Evolutionary conservation across 306 rosid genomes (phyloP), one percentile per base, ranked within the genome.

Genomic region (Gillenia trifoliata): DNA sequence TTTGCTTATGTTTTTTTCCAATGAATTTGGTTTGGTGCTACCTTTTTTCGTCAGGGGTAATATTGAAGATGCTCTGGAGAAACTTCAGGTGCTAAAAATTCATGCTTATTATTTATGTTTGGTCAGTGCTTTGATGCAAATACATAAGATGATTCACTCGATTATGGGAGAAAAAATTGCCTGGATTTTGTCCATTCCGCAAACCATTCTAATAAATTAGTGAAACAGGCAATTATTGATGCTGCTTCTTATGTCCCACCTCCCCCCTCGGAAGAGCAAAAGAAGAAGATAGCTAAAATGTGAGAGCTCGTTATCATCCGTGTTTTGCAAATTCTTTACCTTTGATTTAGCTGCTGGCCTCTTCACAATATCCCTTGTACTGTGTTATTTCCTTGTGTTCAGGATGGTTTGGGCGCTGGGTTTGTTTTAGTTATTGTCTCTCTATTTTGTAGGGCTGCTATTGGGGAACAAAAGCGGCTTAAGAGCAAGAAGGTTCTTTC

Each of bases 181-280:
- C 25, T 34, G 15, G 65, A 4, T 33, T 57, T 71, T 33, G 45
- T 13, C 13, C 33, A 52, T n/a, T 49, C 29, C 64, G 28, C 15
- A 70, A 34, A 36, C 4, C 0, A 34, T 5, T 71, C 34, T 71
- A 49, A 71, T 63, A 36, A 41, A 31, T 31, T 68, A 22, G 19
- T 71, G 67, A 80, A 84, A 71, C 60, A 93, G 97, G 92, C 87
- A 77, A 93, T 93, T 71, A 93, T 91, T 75, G 94, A 93, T 80
- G 97, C 98, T 63, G 97, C 98, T 69, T 80, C 94, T 11, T 91
- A 93, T 83, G 96, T 93, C 68, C 98, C 97, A 28, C 98, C 98
- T 47, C 98, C 97, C 80, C 97, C 98, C 76, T 89, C 98, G 15
- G 97, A 88, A 79, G 98, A 89, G 78, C 97, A 91, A 83, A 93